Percentiles rank a stretch among this genome's conserved stretches.
Conservation (phyloP, 257 asterid genomes). For the Ligustrum vulgare region DNA sequence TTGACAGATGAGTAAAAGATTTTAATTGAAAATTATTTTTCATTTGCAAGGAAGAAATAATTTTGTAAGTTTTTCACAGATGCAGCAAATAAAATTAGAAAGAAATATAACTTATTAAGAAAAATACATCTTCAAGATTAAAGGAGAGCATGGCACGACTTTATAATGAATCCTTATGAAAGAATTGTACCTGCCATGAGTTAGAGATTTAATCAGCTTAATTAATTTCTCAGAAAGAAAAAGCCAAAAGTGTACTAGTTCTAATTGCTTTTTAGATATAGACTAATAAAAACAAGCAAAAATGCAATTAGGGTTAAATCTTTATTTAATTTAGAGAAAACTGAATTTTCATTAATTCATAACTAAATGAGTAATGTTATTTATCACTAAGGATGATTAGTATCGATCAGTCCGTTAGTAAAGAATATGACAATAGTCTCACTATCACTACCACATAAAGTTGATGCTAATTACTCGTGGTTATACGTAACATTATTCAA, state of each 20-base stretch:
- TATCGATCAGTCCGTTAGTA: too few relatives aligned
- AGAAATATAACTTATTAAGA: neutral
- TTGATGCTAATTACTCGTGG: too few relatives aligned
- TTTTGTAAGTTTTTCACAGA: neutral
- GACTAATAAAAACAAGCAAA: neutral
- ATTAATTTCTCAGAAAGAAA: neutral
- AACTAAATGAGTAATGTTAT: too few relatives aligned
- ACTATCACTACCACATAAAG: too few relatives aligned
- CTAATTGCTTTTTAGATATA: neutral
- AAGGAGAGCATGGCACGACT: neutral
- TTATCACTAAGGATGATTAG: too few relatives aligned
- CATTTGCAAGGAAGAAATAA: neutral
- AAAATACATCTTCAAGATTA: neutral
- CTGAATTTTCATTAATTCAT: too few relatives aligned
- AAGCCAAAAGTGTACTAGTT: neutral
- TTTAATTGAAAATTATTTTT: too few relatives aligned
- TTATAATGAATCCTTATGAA: constrained; percentile 13
- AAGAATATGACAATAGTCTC: too few relatives aligned
- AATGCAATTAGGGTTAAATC: too few relatives aligned
- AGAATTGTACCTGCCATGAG: constrained; percentile 13
- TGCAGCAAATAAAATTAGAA: neutral
- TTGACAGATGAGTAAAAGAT: too few relatives aligned
- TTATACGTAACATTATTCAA: too few relatives aligned
- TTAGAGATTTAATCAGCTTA: neutral
- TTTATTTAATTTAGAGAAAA: too few relatives aligned